These are phyloP conservation scores for Bromus sterilis DNA, from an alignment of 176 grass and related monocot species.

Conservation along the genomic window DNA sequence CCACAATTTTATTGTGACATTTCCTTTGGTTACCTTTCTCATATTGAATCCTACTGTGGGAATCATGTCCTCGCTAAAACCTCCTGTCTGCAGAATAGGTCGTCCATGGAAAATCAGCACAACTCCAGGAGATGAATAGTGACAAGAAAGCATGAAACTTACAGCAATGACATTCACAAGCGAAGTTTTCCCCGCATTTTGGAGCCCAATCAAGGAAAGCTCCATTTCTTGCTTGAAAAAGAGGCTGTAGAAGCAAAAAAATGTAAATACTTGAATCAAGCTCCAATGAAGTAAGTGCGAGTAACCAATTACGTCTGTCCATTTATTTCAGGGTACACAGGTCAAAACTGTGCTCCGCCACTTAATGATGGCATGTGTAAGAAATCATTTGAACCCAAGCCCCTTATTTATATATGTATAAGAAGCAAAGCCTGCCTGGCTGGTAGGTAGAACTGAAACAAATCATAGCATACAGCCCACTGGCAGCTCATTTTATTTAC, in stretches of 20 bases:
- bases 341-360: slow-evolving; percentile 11
- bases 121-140: background rate
- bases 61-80: slow-evolving; percentile 99
- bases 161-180: slow-evolving; percentile 96
- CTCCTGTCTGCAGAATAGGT: slow-evolving; percentile 61
- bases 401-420: slow-evolving; percentile 20
- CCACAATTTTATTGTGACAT: slow-evolving; percentile 99
- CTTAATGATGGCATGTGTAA: slow-evolving; percentile 11
- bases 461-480: slow-evolving; percentile 15
- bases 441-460: slow-evolving; percentile 25
- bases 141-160: slow-evolving; percentile 25
- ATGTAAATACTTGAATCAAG: background rate
- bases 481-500: background rate
- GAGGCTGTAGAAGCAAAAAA: slow-evolving; percentile 35
- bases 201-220: slow-evolving; percentile 96
- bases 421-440: slow-evolving; percentile 11
- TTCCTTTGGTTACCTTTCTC: slow-evolving; percentile 97
- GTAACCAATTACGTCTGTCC: background rate
- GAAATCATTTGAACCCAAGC: slow-evolving; percentile 8
- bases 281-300: background rate
- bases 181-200: slow-evolving; percentile 99
- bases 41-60: slow-evolving; percentile 99
- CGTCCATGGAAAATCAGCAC: slow-evolving; percentile 2
- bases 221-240: slow-evolving; percentile 99
- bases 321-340: background rate